Evolutionary conservation across 371 early-diverging fungal species (phyloP).

Genomic region (Zancudomyces culisetae): DNA sequence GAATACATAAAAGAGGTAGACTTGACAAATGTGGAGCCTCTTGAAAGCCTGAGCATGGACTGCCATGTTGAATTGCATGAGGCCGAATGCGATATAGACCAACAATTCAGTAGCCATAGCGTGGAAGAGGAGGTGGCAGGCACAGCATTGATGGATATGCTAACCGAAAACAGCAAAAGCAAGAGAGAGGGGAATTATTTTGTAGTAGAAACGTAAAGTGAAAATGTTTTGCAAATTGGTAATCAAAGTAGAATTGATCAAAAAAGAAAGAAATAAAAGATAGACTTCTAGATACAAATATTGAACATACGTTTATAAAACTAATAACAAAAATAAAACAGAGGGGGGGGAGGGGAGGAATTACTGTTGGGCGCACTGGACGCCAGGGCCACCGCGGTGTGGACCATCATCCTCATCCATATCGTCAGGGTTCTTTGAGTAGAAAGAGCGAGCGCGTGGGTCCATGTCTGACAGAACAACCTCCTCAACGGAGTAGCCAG

Average conservation of each 20-base stretch:
- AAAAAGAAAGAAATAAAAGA: background rate
- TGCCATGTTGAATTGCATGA: too few relatives aligned
- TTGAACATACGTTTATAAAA: background rate
- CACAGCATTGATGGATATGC: background rate
- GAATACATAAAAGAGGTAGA: background rate
- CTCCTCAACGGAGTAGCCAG: conserved; percentile 41
- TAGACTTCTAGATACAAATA: background rate
- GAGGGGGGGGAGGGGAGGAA: background rate
- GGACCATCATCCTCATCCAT: conserved; percentile 40
- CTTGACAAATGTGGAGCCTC: background rate
- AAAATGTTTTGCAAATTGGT: background rate
- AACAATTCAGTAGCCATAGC: too few relatives aligned
- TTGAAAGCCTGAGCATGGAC: background rate
- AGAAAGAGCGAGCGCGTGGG: conserved; percentile 20
- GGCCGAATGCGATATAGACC: too few relatives aligned
- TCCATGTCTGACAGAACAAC: conserved; percentile 60
- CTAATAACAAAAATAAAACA: background rate
- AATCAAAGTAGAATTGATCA: background rate
- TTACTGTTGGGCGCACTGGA: conserved; percentile 93
- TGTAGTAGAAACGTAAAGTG: background rate
- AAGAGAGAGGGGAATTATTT: background rate
- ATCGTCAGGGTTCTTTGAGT: background rate
- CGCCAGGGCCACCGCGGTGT: conserved; percentile 52
- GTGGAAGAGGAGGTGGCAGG: too few relatives aligned
- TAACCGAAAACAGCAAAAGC: background rate